Conservation (phyloP, 305 asterid genomes). For the Lippia alba region DNA sequence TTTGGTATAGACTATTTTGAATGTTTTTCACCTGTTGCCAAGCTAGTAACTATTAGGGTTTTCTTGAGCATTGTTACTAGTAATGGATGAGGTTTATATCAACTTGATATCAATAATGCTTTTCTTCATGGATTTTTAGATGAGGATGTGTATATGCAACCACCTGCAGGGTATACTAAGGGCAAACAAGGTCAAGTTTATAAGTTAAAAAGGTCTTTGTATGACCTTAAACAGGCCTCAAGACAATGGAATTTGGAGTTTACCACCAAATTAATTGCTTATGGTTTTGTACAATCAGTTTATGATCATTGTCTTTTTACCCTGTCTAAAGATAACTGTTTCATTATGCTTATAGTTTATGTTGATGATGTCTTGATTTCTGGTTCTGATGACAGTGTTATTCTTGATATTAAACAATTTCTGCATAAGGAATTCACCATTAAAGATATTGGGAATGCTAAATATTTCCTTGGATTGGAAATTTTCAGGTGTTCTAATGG, state of each 20-base stretch:
- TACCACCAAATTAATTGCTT: not conserved
- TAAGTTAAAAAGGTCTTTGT: not conserved
- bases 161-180: not conserved
- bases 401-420: not conserved
- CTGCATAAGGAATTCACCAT: not conserved
- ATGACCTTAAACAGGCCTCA: not conserved
- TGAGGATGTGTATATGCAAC: too few species aligned
- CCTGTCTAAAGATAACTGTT: too few species aligned
- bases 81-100: too few species aligned
- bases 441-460: not conserved
- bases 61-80: too few species aligned
- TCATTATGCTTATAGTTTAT: not conserved
- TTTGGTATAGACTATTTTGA: too few species aligned
- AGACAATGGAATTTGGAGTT: not conserved
- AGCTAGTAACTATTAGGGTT: too few species aligned
- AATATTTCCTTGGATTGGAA: not conserved
- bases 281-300: not conserved
- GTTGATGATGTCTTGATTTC: constrained; percentile 4
- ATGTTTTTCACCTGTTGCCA: too few species aligned
- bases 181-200: not conserved
- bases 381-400: not conserved
- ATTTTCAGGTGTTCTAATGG: not conserved
- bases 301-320: not conserved
- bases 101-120: not conserved
- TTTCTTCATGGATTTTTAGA: too few species aligned